These are phyloP conservation scores for Marasmius fiardii DNA, from an alignment of 1,284 basidiomycete genomes.

Conservation along the genomic window DNA sequence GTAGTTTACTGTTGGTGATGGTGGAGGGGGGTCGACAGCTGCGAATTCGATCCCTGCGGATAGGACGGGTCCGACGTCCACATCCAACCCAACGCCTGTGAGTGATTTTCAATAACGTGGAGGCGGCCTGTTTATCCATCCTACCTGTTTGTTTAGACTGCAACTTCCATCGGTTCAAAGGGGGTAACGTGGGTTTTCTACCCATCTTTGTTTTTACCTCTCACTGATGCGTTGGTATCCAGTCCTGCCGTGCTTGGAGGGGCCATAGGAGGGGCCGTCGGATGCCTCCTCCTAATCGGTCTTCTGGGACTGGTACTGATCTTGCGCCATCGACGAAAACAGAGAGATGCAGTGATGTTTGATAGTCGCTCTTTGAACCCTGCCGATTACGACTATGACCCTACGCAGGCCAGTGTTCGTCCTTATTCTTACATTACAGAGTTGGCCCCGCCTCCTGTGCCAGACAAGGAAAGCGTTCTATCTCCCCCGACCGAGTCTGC, in stretches of 20 bases:
- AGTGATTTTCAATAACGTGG: not conserved
- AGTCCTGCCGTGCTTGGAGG: not conserved
- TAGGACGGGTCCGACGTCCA: not conserved
- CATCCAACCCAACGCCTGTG: not conserved
- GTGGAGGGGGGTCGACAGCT: slow-evolving; percentile 1
- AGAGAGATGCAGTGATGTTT: not conserved
- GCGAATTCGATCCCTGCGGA: not conserved
- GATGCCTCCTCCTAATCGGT: not conserved
- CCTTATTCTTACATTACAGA: too few species aligned
- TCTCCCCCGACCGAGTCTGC: not conserved
- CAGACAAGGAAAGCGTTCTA: too few species aligned
- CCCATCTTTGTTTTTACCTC: not conserved
- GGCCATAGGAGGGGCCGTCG: not conserved
- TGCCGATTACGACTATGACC: too few species aligned
- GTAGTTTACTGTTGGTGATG: not conserved
- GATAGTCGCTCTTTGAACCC: not conserved
- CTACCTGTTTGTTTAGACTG: not conserved
- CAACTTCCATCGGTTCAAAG: not conserved
- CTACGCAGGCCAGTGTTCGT: too few species aligned
- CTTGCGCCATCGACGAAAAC: not conserved
- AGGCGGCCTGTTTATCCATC: not conserved
- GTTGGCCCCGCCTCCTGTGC: too few species aligned
- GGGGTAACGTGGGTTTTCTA: not conserved
- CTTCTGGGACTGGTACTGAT: not conserved
- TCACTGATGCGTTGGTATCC: not conserved